Evolutionary conservation across 2,329 filamentous ascomycete genomes (phyloP), one percentile per base, ranked within the genome.

Genomic region (Macrophomina tecta): DNA sequence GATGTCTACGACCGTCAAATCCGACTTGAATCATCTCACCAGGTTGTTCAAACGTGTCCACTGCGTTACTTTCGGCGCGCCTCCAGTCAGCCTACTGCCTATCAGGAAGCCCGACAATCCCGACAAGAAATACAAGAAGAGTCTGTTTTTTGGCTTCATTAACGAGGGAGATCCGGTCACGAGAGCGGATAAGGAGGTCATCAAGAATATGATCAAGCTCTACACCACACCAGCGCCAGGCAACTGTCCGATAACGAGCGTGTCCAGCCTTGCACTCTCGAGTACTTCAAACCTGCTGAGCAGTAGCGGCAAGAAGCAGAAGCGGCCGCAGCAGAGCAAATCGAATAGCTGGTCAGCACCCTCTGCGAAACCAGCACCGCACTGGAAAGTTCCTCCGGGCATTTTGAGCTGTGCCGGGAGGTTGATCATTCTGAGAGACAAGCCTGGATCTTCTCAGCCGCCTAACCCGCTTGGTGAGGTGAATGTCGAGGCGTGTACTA

Each of bases 91-190:
- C 23, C 82, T 93, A 0, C 82, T 91, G 1, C 91, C 92, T 0
- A 79, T 96, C 2, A 74, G 82, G 34, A 90, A 87, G 70, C 89
- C 90, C 0, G 72, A 71, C 3, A 71, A 75, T 12, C 72, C 73
- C 48, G 70, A 73, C 3, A 38, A 40, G 2, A 45, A 40, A 9
- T 76, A 83, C 4, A 77, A 83, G 34, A 93, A 91, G 74, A 93
- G 88, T 67, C 75, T 94, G 4, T 97, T 97, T 75, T 84, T 92
- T 63, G 87, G 86, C 49, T 93, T 97, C 74, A 83, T 94, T 72
- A 97, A 97, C 73, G 92, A 97, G 76, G 93, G 93, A 3, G 93
- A 97, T 70, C 92, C 91, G 0, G 91, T 97, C 0, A 84, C 87
- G 0, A 82, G 93, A 34, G 92, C 92, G 0, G 92, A 96, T 74